Base-by-base conservation (phyloP, 352 stramenopile species). In the Phytophthora cryptogea region DNA sequence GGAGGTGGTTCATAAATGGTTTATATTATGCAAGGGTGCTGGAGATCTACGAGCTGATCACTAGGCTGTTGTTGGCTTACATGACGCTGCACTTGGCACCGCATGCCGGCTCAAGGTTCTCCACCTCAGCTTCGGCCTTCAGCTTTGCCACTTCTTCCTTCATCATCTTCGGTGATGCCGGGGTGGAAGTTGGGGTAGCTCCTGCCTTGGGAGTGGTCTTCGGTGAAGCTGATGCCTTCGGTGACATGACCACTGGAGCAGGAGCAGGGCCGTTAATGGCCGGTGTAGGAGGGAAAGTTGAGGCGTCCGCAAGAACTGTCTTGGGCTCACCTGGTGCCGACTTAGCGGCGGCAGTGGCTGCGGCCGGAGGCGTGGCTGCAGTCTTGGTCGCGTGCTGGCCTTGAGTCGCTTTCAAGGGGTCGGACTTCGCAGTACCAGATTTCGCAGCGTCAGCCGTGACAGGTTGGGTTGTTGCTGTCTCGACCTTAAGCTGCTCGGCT, bases 81-180 rank as follows among this genome's bases (percentile, higher is more conserved):
- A 88, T 88, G 75, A 89, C 49, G 58, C 55, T 52, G 73, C 80
- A 89, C 51, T 70, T 69, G 49, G 64, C 56, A 55, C 66, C 75
- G 41, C 78, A 84, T 14, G 60, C 61, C 41, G 74, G 74, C 40
- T 85, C 65, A 8, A 88, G 28, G 37, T 63, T 66, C 35, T 70
- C 64, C 45, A 71, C 64, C 31, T 71, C 59, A 10, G 67, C 68
- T 31, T 76, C 64, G 2, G 54, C 64, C 33, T 74, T 70, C n/a
- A 74, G 27, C 23, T 66, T 44, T 10, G 54, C 64, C n/a, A 74
- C 54, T 27, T 77, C 65, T 36, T 62, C 54, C 4, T 71, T 66
- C 11, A 67, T 33, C 35, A 63, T 54, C 50, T 70, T 72, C 2
- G 66, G 47, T 1, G 45, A 49, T 16, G 47, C 11, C 14, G 62